Evolutionary conservation across 1,284 basidiomycete genomes (phyloP).

Genomic region (Peniophora sp.): DNA sequence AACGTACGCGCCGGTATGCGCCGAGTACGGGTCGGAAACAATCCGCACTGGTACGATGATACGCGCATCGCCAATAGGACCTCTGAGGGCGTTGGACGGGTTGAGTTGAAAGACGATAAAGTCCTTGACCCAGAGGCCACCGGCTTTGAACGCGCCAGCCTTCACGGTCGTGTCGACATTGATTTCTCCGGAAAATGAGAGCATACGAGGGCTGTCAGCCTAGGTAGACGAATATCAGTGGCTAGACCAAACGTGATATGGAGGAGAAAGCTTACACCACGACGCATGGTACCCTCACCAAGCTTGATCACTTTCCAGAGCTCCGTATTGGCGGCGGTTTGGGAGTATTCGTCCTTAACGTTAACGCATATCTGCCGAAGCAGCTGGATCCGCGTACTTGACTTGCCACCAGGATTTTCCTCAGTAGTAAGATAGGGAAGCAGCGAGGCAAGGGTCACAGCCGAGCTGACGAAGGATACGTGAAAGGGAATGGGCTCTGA

Average conservation of each 20-base stretch:
- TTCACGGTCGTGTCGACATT: conserved; percentile 37
- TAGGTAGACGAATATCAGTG: conserved; percentile 17
- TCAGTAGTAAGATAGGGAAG: conserved; percentile 37
- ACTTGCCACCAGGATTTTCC: conserved; percentile 18
- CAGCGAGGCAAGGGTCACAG: conserved; percentile 49
- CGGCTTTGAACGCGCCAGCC: conserved; percentile 54
- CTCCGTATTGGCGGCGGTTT: conserved; percentile 47
- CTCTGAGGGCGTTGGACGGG: conserved; percentile 45
- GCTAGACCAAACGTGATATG: background rate
- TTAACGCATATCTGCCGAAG: conserved; percentile 61
- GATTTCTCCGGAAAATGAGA: conserved; percentile 56
- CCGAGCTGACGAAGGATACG: conserved; percentile 46
- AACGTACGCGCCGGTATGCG: conserved; percentile 18
- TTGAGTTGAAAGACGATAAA: conserved; percentile 53
- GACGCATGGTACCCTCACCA: conserved; percentile 53
- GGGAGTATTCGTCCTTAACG: conserved; percentile 24
- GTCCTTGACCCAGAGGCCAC: conserved; percentile 62
- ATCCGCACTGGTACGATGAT: conserved; percentile 55
- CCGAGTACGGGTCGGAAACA: conserved; percentile 53
- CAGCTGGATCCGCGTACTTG: conserved; percentile 45
- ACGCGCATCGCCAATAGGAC: conserved; percentile 51
- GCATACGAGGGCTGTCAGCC: conserved; percentile 55
- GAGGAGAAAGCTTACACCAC: conserved; percentile 33
- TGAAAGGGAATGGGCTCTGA: conserved; percentile 58
- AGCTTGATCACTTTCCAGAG: conserved; percentile 63